Evolutionary conservation across 176 grass and related monocot species (phyloP).

Genomic region (Lolium perenne): DNA sequence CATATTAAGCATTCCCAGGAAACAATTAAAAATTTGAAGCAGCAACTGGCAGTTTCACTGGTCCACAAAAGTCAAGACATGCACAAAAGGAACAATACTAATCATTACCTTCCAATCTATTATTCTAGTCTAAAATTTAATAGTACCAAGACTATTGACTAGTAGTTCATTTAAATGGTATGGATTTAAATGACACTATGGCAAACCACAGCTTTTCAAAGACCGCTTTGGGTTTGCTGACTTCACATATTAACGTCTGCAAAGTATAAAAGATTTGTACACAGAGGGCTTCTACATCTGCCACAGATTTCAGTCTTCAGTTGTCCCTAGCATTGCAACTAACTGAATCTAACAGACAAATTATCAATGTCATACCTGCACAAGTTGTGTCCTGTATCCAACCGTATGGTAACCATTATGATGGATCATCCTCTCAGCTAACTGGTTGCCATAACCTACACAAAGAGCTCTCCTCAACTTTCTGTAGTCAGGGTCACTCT

Average conservation of each 20-base stretch:
- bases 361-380: conserved; percentile 63
- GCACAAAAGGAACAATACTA: conserved; percentile 1
- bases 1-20: neutral
- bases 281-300: neutral
- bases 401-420: conserved; percentile 97
- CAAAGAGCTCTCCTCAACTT: conserved; percentile 89
- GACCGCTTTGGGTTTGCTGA: neutral
- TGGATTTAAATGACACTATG: neutral
- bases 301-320: neutral
- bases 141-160: neutral
- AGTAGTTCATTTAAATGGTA: conserved; percentile 5
- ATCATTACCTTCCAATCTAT: neutral
- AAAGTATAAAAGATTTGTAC: neutral
- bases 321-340: neutral
- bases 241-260: neutral
- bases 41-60: neutral
- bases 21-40: neutral
- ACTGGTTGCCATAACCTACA: conserved; percentile 88
- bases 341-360: conserved; percentile 31
- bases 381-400: conserved; percentile 92
- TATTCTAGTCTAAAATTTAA: conserved; percentile 19
- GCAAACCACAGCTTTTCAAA: neutral
- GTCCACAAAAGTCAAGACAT: neutral
- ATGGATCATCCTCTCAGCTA: conserved; percentile 92
- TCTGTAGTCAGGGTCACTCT: conserved; percentile 73